A percentile compares a stretch with the other conserved stretches of the same genome.
Conservation (phyloP, 2,329 filamentous ascomycete species). For the Sporothrix sp. region DNA sequence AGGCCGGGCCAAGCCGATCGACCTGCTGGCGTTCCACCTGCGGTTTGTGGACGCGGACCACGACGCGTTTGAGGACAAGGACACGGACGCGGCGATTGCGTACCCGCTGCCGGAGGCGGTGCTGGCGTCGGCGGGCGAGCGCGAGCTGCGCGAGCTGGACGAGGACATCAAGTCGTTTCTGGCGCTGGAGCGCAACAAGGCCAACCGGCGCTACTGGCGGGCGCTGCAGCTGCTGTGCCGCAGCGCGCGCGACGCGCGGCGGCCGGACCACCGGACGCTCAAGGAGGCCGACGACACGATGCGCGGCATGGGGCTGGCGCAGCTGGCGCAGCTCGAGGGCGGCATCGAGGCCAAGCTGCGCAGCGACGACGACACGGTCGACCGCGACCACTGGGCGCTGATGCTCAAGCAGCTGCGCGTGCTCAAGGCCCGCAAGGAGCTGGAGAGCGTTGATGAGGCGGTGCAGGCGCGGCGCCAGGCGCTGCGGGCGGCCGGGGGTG, state of each 20-base stretch:
- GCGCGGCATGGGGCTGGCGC: slow-evolving; percentile 72
- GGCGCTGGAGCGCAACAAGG: slow-evolving; percentile 64
- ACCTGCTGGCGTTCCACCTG: slow-evolving; percentile 85
- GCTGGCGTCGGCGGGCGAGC: slow-evolving; percentile 56
- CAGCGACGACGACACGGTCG: slow-evolving; percentile 79
- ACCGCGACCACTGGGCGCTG: slow-evolving; percentile 97
- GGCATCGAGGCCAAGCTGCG: slow-evolving; percentile 86
- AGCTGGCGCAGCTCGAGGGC: slow-evolving; percentile 75
- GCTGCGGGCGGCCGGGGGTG: slow-evolving; percentile 46
- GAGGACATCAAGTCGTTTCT: slow-evolving; percentile 74
- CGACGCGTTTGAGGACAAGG: slow-evolving; percentile 77
- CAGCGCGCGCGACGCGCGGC: slow-evolving; percentile 58
- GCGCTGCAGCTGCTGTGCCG: slow-evolving; percentile 77
- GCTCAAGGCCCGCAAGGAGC: slow-evolving; percentile 83
- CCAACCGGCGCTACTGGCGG: slow-evolving; percentile 86
- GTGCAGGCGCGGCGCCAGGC: slow-evolving; percentile 62
- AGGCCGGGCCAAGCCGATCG: slow-evolving; percentile 81
- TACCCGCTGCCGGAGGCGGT: slow-evolving; percentile 73
- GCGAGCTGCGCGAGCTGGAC: slow-evolving; percentile 65
- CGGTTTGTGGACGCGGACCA: slow-evolving; percentile 78
- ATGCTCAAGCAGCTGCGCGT: slow-evolving; percentile 73
- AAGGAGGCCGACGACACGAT: slow-evolving; percentile 86
- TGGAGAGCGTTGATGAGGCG: slow-evolving; percentile 67
- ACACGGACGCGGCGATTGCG: slow-evolving; percentile 61
- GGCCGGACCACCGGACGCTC: slow-evolving; percentile 26